These are phyloP conservation scores for Leccinum olivaceopallidum DNA, from an alignment of 768 basidiomycete species.

Conservation along the genomic window DNA sequence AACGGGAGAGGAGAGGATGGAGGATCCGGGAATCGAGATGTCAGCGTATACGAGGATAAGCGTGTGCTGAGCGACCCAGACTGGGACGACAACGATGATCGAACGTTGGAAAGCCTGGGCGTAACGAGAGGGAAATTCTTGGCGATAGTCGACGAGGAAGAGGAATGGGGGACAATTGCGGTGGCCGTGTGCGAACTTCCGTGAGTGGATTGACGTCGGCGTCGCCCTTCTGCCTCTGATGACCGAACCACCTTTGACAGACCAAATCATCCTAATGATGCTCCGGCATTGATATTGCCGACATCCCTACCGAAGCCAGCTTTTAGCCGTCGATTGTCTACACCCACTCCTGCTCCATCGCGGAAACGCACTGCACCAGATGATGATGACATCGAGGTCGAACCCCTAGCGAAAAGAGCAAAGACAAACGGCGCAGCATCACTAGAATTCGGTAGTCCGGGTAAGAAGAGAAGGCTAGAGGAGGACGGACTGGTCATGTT, in stretches of 20 bases:
- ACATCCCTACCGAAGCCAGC: constrained; percentile 60
- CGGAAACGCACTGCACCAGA: constrained; percentile 62
- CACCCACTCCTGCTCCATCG: constrained; percentile 42
- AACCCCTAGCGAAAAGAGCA: constrained; percentile 57
- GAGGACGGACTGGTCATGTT: constrained; percentile 74
- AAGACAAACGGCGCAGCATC: constrained; percentile 34
- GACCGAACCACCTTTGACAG: constrained; percentile 32
- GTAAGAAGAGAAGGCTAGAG: constrained; percentile 64
- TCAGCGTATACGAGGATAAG: constrained; percentile 86
- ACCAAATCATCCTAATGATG: constrained; percentile 54
- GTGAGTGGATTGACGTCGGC: constrained; percentile 45
- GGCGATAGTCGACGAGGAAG: constrained; percentile 87
- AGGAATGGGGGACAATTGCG: constrained; percentile 67
- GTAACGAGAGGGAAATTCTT: constrained; percentile 85
- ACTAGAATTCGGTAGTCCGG: constrained; percentile 47
- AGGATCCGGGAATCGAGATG: constrained; percentile 50
- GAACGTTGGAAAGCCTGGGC: constrained; percentile 79
- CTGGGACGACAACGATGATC: constrained; percentile 84
- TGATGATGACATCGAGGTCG: constrained; percentile 56
- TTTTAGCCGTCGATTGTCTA: constrained; percentile 39
- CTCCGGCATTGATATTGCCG: constrained; percentile 61
- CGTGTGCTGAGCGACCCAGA: constrained; percentile 90
- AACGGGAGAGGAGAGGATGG: constrained; percentile 37
- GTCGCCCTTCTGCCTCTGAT: neutral
- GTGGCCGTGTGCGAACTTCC: constrained; percentile 69